Base-by-base conservation (phyloP, 164 flowering plant genomes). In the Tinospora cordifolia region DNA sequence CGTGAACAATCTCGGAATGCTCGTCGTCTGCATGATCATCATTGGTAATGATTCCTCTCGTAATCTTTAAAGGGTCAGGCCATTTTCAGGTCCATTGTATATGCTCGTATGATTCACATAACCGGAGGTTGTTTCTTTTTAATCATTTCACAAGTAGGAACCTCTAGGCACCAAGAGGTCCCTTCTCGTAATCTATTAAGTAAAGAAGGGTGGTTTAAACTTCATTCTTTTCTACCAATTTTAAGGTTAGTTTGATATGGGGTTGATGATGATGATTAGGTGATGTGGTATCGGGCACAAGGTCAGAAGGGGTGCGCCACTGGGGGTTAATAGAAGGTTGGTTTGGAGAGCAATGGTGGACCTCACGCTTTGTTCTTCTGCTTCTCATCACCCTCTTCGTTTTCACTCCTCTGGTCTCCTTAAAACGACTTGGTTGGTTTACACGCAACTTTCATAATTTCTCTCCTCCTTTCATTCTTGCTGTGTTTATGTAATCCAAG, bases 291-390 rank as follows among this genome's bases (percentile, higher is more conserved):
- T 84, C 98, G 0, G 98, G 94, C 54, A 86, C 90, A 8, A 78
- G 83, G 80, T 75, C 85, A 8, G 84, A 71, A 44, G 89, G 86
- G 60, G 76, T 79, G 39, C 91, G 81, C 66, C 93, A 93, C 73
- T 54, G 78, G 0, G 98, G 98, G 30, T 82, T 93, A 40, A 46
- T 88, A 75, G 95, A 89, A 69, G 96, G 84, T 69, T 89, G 95
- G 93, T 86, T 90, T 72, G 98, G 98, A 66, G 74, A 72, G 38
- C 87, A 79, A 21, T 89, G 95, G 97, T 90, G 90, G 90, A 88
- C 85, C n/a, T 40, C 83, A 11, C 90, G 97, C 17, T 79, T 75
- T 34, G 74, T 79, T 68, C 58, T 89, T 70, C 70, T 93, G 73
- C 81, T 91, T 27, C 71, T 86, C 40, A 88, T 97, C 0, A 82